Base-by-base conservation (phyloP, 1,284 basidiomycete genomes). In the Singerocomus rubriflavus region DNA sequence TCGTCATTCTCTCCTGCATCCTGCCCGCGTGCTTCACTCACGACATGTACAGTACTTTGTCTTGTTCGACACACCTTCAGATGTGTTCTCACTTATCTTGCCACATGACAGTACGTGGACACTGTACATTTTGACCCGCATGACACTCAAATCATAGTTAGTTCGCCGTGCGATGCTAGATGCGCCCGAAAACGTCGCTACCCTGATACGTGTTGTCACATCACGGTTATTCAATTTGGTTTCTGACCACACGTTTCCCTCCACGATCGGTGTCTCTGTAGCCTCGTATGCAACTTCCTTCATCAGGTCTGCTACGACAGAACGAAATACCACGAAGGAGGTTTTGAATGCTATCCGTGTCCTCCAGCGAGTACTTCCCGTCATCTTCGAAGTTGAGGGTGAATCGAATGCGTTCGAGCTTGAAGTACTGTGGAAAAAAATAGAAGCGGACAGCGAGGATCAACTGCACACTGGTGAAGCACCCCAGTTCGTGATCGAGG, bases 321-420 rank as follows among this genome's bases (percentile, higher is more conserved):
- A 84, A 56, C 75, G 82, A 43, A 87, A 88, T 60, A 71, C 88
- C 8, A 90, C 88, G 0, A 87, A 86, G 57, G 88, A 96, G 64
- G 90, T 85, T 2, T 76, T 97, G 36, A 97, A 95, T 62, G 93
- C 92, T 63, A 66, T 96, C 26, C 80, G 94, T 29, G 81, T 97
- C 7, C 78, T 98, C 17, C 85, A 90, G 53, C 80, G 93, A 50
- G 79, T 96, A n/a, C 72, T 96, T 12, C 93, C 93, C 2, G 84
- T 93, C 13, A 72, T 95, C 37, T 93, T 93, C 63, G 93, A 94
- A 64, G 75, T 83, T 11, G 86, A 92, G 54, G 82, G 82, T 29
- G 88, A 89, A 60, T 76, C 81, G 2, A 83, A 79, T 57, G 63
- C 74, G 7, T 82, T 91, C 56, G 88, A 92, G 62, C 63, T 79